phyloP scores from a whole-genome alignment of 805 yeast species.

The Pichia nanzhaoensis region DNA sequence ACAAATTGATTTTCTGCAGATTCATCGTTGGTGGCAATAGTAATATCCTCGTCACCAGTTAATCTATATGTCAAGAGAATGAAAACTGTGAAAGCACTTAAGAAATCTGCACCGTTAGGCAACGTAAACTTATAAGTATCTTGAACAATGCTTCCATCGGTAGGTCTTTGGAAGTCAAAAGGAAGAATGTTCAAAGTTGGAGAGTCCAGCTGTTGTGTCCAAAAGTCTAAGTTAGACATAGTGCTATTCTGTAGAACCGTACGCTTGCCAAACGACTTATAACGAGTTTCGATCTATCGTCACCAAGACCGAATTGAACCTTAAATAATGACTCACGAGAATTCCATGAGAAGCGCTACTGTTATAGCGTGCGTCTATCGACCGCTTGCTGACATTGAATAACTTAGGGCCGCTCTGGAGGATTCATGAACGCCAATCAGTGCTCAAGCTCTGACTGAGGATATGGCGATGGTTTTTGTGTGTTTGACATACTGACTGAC shows the following conservation, averaged over 20 bases:
- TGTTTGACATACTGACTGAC: not conserved
- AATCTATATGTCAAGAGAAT: conserved; percentile 67
- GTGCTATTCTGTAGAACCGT: not conserved
- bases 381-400: too few species aligned
- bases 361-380: too few species aligned
- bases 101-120: conserved; percentile 30
- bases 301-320: too few species aligned
- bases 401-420: too few species aligned
- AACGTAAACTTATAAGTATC: conserved; percentile 31
- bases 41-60: conserved; percentile 92
- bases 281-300: too few species aligned
- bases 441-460: not conserved
- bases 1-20: conserved; percentile 44
- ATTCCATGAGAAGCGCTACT: too few species aligned
- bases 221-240: conserved; percentile 33
- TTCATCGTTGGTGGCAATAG: conserved; percentile 70
- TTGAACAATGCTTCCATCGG: conserved; percentile 60
- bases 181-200: conserved; percentile 88
- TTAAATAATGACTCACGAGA: too few species aligned
- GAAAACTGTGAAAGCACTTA: conserved; percentile 56
- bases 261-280: too few species aligned
- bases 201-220: conserved; percentile 62
- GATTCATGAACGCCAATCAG: not conserved
- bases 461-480: not conserved
- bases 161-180: conserved; percentile 76